Evolutionary conservation across 2,329 filamentous ascomycete species (phyloP).

Genomic region (Aspergillus terreus): DNA sequence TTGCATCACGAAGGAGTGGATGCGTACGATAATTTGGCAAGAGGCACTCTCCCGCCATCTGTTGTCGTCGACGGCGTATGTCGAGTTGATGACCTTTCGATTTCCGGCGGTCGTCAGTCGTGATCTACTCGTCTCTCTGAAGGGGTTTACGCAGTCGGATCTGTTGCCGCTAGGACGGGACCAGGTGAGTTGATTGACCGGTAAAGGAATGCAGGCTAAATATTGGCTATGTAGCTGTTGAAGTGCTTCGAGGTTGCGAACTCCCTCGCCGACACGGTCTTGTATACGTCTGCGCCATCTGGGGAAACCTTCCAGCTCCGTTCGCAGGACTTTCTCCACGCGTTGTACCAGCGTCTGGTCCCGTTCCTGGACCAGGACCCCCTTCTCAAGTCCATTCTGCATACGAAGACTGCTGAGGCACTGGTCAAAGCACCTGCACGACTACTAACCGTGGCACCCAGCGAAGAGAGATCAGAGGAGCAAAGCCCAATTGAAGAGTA

Average conservation of each 20-base stretch:
- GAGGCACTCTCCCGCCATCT: conserved; percentile 23
- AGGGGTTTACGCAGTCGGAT: conserved; percentile 22
- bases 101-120: conserved; percentile 24
- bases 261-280: conserved; percentile 26
- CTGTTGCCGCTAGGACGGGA: conserved; percentile 28
- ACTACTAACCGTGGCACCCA: background rate
- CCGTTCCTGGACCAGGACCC: conserved; percentile 26
- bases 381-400: conserved; percentile 24
- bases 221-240: conserved; percentile 18
- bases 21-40: conserved; percentile 32
- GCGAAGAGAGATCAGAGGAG: background rate
- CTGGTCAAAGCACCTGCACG: conserved; percentile 24
- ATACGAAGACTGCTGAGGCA: conserved; percentile 25
- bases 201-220: background rate
- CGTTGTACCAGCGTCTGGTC: conserved; percentile 26
- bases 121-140: conserved; percentile 22
- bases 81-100: conserved; percentile 20
- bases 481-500: background rate
- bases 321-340: conserved; percentile 27
- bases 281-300: conserved; percentile 11
- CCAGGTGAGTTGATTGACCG: conserved; percentile 18
- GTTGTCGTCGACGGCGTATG: conserved; percentile 22
- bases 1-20: conserved; percentile 29
- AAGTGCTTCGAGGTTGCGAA: conserved; percentile 32
- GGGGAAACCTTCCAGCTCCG: conserved; percentile 16